Evolutionary conservation across 106 monocot species (phyloP).

Genomic region (Dioscorea dumetorum): DNA sequence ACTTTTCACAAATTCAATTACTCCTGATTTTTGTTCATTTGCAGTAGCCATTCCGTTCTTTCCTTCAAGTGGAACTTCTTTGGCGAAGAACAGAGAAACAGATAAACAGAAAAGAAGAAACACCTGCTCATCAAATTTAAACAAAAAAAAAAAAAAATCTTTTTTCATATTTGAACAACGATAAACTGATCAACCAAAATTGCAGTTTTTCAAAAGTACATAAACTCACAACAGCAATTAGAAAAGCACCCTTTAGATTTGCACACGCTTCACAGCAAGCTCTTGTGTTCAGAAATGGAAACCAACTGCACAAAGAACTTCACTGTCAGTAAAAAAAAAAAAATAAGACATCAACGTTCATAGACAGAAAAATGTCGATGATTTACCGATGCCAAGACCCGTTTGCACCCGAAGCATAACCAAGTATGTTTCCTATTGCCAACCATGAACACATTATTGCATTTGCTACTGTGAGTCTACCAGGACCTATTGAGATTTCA

Average conservation of each 20-base stretch:
- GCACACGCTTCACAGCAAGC: slow-evolving; percentile 59
- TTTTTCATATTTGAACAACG: neutral
- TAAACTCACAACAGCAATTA: slow-evolving; percentile 43
- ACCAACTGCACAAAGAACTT: slow-evolving; percentile 30
- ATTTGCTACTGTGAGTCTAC: slow-evolving; percentile 32
- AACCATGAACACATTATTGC: slow-evolving; percentile 56
- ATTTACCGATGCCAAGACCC: slow-evolving; percentile 46
- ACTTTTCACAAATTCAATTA: no score
- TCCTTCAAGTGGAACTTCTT: no score
- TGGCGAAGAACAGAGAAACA: no score
- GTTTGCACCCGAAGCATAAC: slow-evolving; percentile 46
- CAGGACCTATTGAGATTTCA: slow-evolving; percentile 18
- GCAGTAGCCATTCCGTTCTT: no score
- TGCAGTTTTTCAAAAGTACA: no score
- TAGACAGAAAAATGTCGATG: no score
- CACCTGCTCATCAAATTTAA: neutral
- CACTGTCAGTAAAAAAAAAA: no score
- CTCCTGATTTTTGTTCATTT: no score
- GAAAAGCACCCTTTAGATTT: slow-evolving; percentile 54
- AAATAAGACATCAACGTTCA: no score
- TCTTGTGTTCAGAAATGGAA: slow-evolving; percentile 46
- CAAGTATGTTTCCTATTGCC: slow-evolving; percentile 59
- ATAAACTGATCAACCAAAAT: neutral
- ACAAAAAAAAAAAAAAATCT: no score
- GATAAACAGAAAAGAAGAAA: no score